Evolutionary conservation across 1,284 basidiomycete species (phyloP).

Genomic region (Pseudozyma tsukubaensis): DNA sequence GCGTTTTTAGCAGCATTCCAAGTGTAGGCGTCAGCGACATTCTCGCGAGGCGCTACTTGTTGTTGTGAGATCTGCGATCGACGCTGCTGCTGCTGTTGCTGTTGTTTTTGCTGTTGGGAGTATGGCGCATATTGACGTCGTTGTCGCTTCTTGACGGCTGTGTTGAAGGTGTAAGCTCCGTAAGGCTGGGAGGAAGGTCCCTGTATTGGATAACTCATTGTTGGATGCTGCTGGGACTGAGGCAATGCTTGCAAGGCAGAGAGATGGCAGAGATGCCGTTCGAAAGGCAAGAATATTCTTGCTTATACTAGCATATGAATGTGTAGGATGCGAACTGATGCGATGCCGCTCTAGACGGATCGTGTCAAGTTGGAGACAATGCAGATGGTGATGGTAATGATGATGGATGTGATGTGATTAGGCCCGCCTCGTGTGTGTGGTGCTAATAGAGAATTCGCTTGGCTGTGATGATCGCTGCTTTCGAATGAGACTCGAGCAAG

Average conservation of each 20-base stretch:
- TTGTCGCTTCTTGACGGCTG: slow-evolving; percentile 32
- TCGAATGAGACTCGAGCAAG: too few relatives aligned
- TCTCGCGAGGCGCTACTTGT: slow-evolving; percentile 19
- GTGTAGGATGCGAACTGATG: background rate
- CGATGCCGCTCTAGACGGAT: too few relatives aligned
- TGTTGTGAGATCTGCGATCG: slow-evolving; percentile 3
- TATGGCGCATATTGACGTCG: slow-evolving; percentile 6
- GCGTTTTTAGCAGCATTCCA: slow-evolving; percentile 48
- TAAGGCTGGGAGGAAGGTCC: slow-evolving; percentile 46
- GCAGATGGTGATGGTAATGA: background rate
- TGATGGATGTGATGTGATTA: background rate
- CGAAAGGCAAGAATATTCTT: background rate
- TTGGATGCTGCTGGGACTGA: background rate
- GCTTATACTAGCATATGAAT: slow-evolving; percentile 12
- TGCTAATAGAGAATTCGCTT: too few relatives aligned
- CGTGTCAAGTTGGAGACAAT: too few relatives aligned
- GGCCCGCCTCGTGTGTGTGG: too few relatives aligned
- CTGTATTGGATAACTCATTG: slow-evolving; percentile 49
- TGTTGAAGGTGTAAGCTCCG: slow-evolving; percentile 44
- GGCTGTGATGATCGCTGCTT: too few relatives aligned
- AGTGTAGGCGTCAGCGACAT: slow-evolving; percentile 42
- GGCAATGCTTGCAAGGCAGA: background rate
- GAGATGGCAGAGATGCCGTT: slow-evolving; percentile 1
- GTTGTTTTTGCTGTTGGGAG: slow-evolving; percentile 2
- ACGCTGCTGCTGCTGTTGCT: slow-evolving; percentile 18